Percentiles rank a stretch among this genome's conserved stretches.
These are phyloP conservation scores for Akanthomyces dipterigenus DNA, from an alignment of 2,329 filamentous ascomycete species.

Conservation along the genomic window DNA sequence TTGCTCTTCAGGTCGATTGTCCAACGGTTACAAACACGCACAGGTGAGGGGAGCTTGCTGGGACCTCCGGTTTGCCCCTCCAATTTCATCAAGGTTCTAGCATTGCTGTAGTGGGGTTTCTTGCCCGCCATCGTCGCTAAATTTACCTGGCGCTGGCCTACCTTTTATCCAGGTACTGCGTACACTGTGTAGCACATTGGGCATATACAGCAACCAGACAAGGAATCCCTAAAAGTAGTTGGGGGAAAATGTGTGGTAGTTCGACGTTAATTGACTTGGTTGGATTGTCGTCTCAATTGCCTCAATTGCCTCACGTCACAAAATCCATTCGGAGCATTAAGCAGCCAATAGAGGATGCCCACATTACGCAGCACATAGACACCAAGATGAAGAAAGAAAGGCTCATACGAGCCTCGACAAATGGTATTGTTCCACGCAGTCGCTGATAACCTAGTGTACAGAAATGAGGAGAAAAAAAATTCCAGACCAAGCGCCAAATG, in stretches of 20 bases:
- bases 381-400: background rate
- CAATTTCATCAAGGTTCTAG: constrained; percentile 16
- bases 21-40: constrained; percentile 11
- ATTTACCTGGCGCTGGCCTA: background rate
- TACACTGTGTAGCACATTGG: background rate
- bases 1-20: constrained; percentile 2
- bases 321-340: no score
- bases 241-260: no score
- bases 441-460: constrained; percentile 12
- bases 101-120: constrained; percentile 7
- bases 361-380: background rate
- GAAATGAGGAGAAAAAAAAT: background rate
- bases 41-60: background rate
- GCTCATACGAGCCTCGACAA: constrained; percentile 3
- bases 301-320: no score
- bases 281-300: no score
- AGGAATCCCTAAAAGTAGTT: no score
- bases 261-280: no score
- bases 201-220: no score
- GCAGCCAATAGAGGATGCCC: no score
- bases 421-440: constrained; percentile 9
- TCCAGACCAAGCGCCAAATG: background rate
- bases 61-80: constrained; percentile 9
- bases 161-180: background rate
- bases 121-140: background rate